A percentile compares a stretch with the other conserved stretches of the same genome.
phyloP scores from a whole-genome alignment of 345 rosid species.

The Eucalyptus albens region DNA sequence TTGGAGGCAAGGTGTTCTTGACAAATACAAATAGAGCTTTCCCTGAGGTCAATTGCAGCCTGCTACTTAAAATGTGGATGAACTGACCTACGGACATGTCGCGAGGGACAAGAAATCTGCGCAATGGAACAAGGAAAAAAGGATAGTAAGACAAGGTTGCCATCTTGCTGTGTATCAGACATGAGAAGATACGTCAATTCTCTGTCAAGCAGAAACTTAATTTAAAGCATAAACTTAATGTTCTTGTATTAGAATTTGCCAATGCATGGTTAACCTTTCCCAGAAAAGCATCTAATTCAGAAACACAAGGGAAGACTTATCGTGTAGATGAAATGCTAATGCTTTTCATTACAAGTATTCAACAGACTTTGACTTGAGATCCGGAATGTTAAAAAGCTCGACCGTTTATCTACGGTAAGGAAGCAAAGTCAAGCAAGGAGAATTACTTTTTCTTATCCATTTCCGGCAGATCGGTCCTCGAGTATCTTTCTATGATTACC shows the following conservation, averaged over 20 bases:
- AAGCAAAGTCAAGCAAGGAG: background rate
- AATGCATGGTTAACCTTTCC: background rate
- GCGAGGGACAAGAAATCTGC: conserved; percentile 73
- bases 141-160: background rate
- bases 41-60: conserved; percentile 59
- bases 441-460: conserved; percentile 70
- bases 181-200: background rate
- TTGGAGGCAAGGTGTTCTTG: conserved; percentile 70
- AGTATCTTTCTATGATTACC: conserved; percentile 64
- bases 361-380: background rate
- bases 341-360: background rate
- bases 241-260: background rate
- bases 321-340: background rate
- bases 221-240: too few relatives aligned
- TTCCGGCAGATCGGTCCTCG: conserved; percentile 58
- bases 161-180: background rate
- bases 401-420: background rate
- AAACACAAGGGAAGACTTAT: background rate
- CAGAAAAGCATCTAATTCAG: background rate
- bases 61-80: conserved; percentile 57
- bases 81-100: conserved; percentile 92
- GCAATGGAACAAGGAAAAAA: background rate
- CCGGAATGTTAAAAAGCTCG: background rate
- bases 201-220: background rate
- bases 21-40: conserved; percentile 77